Conservation (phyloP, 2,329 filamentous ascomycete genomes). For the Byssoonygena ceratinophila region DNA sequence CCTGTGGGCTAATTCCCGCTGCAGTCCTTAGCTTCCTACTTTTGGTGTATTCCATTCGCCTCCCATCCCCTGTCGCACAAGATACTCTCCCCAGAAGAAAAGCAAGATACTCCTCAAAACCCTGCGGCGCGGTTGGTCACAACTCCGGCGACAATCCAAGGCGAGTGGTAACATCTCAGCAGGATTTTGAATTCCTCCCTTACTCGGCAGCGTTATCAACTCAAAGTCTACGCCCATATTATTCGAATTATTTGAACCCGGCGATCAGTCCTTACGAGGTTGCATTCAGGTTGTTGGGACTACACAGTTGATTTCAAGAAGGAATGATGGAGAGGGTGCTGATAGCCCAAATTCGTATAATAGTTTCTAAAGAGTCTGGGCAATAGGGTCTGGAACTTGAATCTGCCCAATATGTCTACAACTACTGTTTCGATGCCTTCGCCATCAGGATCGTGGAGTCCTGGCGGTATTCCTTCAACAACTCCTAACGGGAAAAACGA, state of each 20-base stretch:
- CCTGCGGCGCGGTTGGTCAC: background rate
- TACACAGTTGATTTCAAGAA: background rate
- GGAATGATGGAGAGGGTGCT: constrained; percentile 2
- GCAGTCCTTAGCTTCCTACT: background rate
- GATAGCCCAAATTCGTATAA: background rate
- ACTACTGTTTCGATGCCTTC: constrained; percentile 21
- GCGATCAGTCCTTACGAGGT: background rate
- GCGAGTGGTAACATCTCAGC: background rate
- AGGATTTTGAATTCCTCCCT: background rate
- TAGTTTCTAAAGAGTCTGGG: background rate
- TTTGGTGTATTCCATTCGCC: background rate
- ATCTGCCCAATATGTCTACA: constrained; percentile 20
- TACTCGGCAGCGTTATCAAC: background rate
- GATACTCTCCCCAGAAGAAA: background rate
- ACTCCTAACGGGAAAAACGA: constrained; percentile 46
- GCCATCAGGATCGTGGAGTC: constrained; percentile 19
- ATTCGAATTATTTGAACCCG: background rate
- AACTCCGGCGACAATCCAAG: background rate
- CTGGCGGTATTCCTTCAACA: constrained; percentile 20
- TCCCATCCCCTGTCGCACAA: background rate
- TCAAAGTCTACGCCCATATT: background rate
- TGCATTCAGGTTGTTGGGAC: background rate
- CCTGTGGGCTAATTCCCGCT: background rate
- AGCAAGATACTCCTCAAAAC: background rate
- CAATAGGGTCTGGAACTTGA: background rate